phyloP scores from a whole-genome alignment of 2,329 filamentous ascomycete genomes.

The Arthroderma uncinatum region DNA sequence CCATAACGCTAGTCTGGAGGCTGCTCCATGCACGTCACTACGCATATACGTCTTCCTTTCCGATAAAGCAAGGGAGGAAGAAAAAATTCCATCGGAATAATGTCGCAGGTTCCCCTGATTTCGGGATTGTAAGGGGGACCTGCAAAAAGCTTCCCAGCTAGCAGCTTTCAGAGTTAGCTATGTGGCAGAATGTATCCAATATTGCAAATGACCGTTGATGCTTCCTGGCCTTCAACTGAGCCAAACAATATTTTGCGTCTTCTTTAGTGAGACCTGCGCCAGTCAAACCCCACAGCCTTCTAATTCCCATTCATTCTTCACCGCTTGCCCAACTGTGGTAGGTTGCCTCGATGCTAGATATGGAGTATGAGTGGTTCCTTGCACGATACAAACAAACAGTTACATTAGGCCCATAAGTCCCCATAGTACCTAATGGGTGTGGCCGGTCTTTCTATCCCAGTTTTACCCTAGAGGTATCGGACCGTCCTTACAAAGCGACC shows the following conservation, averaged over 20 bases:
- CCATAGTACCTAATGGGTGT: neutral
- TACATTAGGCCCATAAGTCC: conserved; percentile 8
- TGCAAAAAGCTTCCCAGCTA: neutral
- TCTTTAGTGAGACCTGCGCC: conserved; percentile 11
- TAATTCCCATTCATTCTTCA: conserved; percentile 10
- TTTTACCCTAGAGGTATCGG: conserved; percentile 6
- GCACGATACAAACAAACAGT: conserved; percentile 13
- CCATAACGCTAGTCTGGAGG: conserved; percentile 2
- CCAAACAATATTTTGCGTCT: neutral
- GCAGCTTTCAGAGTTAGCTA: neutral
- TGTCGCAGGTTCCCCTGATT: conserved; percentile 2
- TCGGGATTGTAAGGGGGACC: neutral
- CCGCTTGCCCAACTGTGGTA: conserved; percentile 14
- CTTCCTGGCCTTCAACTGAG: neutral
- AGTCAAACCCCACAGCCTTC: conserved; percentile 6
- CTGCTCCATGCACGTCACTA: neutral
- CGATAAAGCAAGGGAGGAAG: neutral
- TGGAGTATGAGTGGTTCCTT: conserved; percentile 12
- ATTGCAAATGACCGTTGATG: neutral
- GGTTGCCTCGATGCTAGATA: conserved; percentile 13
- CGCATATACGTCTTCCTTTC: neutral
- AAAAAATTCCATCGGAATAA: conserved; percentile 5
- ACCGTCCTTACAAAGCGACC: conserved; percentile 13
- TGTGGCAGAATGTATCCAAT: neutral
- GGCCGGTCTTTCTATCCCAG: neutral